Evolutionary conservation across 495 filamentous ascomycete genomes (phyloP).

Genomic region (Aspergillus incahuasiensis): DNA sequence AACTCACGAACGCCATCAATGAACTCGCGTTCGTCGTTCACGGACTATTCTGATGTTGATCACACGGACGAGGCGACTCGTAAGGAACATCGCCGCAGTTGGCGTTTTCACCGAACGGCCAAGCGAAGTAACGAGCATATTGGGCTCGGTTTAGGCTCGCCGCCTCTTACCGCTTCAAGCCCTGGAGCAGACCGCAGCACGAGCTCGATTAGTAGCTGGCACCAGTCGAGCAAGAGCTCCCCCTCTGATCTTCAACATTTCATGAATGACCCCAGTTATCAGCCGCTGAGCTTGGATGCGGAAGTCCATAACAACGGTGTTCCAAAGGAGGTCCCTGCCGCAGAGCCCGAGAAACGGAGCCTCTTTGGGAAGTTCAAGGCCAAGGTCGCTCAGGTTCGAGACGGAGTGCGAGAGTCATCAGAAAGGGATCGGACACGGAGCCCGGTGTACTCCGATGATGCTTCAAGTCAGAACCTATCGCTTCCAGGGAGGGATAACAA

Average conservation of each 20-base stretch:
- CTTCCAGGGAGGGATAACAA: slow-evolving; percentile 16
- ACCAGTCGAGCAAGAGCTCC: slow-evolving; percentile 28
- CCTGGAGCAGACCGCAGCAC: slow-evolving; percentile 63
- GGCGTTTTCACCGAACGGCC: slow-evolving; percentile 62
- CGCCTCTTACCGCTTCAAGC: slow-evolving; percentile 54
- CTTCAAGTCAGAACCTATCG: slow-evolving; percentile 26
- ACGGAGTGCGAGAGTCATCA: slow-evolving; percentile 55
- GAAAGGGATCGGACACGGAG: slow-evolving; percentile 54
- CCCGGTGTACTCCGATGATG: slow-evolving; percentile 35
- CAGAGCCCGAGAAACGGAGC: slow-evolving; percentile 59
- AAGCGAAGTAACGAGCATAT: slow-evolving; percentile 53
- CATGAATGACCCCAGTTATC: slow-evolving; percentile 34
- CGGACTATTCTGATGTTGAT: slow-evolving; percentile 73
- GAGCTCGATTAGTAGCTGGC: slow-evolving; percentile 60
- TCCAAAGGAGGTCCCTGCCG: slow-evolving; percentile 30
- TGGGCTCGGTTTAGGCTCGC: slow-evolving; percentile 40
- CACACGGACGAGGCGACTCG: slow-evolving; percentile 56
- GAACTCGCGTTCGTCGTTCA: slow-evolving; percentile 67
- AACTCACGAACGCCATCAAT: slow-evolving; percentile 64
- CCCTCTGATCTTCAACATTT: slow-evolving; percentile 26
- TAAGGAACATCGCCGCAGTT: slow-evolving; percentile 56
- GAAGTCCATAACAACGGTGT: slow-evolving; percentile 30
- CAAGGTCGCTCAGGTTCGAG: slow-evolving; percentile 74
- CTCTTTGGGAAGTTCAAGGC: slow-evolving; percentile 78
- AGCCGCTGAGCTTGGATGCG: slow-evolving; percentile 38